Conservation (phyloP, 305 asterid species). For the Nicotiana rustica region DNA sequence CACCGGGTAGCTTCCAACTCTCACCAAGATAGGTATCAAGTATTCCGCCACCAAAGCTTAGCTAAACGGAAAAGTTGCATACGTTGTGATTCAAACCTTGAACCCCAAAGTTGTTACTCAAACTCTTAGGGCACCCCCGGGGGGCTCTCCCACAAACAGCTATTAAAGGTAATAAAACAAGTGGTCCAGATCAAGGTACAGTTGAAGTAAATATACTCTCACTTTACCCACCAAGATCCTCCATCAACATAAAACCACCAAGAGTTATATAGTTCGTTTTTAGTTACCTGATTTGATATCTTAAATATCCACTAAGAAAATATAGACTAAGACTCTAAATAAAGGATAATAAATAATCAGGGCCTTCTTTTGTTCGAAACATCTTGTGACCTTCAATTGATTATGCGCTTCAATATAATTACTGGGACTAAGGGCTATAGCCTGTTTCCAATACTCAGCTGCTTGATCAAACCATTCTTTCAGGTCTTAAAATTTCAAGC, state of each 20-base stretch:
- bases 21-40: not conserved
- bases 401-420: too few relatives aligned
- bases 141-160: not conserved
- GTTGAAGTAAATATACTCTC: not conserved
- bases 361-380: not conserved
- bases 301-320: not conserved
- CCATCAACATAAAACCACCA: not conserved
- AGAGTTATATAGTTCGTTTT: not conserved
- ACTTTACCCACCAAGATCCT: constrained; percentile 1
- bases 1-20: not conserved
- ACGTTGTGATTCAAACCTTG: not conserved
- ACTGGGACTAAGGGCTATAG: too few relatives aligned
- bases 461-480: too few relatives aligned
- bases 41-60: constrained; percentile 5
- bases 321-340: not conserved
- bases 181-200: constrained; percentile 10
- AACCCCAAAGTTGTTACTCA: not conserved
- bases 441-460: too few relatives aligned
- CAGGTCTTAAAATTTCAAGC: too few relatives aligned
- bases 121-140: not conserved
- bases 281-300: not conserved
- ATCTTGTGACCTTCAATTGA: too few relatives aligned
- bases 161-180: not conserved
- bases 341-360: not conserved
- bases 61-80: not conserved